Percentiles rank a stretch among this genome's conserved stretches.
Conservation (phyloP, 2,329 filamentous ascomycete species). For the Cordyceps militaris region DNA sequence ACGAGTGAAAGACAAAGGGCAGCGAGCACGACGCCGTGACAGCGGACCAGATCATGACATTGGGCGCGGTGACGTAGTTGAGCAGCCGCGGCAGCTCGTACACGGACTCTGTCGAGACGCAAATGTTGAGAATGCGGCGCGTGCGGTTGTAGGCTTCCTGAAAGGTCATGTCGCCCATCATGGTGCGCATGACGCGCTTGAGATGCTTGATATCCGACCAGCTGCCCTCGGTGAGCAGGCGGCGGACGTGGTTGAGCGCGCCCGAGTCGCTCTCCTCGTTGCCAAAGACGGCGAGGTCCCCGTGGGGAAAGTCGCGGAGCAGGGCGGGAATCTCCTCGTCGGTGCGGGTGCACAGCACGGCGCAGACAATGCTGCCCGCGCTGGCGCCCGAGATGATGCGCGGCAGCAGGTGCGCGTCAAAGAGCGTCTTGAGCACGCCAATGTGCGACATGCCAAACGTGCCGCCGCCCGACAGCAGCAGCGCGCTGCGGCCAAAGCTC, state of each 20-base stretch:
- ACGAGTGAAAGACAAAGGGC: conserved; percentile 75
- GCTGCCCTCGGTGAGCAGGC: conserved; percentile 72
- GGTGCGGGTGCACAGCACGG: conserved; percentile 69
- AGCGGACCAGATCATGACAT: conserved; percentile 93
- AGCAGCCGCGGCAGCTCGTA: conserved; percentile 82
- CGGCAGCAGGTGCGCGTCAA: conserved; percentile 66
- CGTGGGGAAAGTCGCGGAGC: conserved; percentile 64
- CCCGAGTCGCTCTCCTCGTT: conserved; percentile 51
- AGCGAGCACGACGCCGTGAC: conserved; percentile 95
- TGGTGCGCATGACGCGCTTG: conserved; percentile 68
- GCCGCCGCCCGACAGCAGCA: conserved; percentile 77
- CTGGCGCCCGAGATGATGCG: conserved; percentile 84
- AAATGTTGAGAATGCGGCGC: conserved; percentile 84
- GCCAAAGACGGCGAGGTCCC: conserved; percentile 77
- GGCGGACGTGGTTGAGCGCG: conserved; percentile 59
- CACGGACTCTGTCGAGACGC: conserved; percentile 78
- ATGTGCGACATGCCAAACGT: conserved; percentile 92
- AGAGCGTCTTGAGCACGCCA: conserved; percentile 76
- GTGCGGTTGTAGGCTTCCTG: conserved; percentile 96
- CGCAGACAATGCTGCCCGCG: conserved; percentile 78
- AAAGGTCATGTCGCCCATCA: conserved; percentile 87
- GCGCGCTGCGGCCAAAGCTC: conserved; percentile 75
- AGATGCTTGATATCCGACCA: conserved; percentile 82
- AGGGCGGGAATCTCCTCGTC: conserved; percentile 70
- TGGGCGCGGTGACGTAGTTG: conserved; percentile 89